A percentile compares a stretch with the other conserved stretches of the same genome.
Evolutionary conservation across 148 eudicot genomes (phyloP).

Genomic region (Rhododendron henanense): DNA sequence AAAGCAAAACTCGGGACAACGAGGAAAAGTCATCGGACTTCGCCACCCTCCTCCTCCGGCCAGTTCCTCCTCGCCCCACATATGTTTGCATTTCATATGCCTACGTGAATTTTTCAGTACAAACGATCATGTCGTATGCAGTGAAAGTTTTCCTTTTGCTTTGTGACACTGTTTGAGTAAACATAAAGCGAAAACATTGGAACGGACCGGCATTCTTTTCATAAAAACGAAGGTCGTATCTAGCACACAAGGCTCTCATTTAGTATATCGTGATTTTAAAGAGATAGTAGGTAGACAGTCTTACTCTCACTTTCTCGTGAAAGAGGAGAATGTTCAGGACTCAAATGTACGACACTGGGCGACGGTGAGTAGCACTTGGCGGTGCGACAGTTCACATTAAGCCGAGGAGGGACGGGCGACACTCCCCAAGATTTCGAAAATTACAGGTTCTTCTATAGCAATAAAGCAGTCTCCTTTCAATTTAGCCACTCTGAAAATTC

Average conservation of each 20-base stretch:
- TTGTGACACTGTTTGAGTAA: background rate
- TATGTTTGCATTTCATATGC: too few species aligned
- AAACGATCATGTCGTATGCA: background rate
- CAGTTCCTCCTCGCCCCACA: background rate
- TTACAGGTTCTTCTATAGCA: too few species aligned
- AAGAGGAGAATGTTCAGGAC: background rate
- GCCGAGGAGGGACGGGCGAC: background rate
- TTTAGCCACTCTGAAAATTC: background rate
- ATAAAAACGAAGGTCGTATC: background rate
- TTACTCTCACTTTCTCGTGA: background rate
- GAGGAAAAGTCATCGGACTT: slow-evolving; percentile 13
- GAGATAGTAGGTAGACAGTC: background rate
- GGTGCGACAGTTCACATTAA: background rate
- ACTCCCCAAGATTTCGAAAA: background rate
- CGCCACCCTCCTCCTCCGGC: slow-evolving; percentile 21
- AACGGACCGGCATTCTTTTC: background rate
- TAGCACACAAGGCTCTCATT: too few species aligned
- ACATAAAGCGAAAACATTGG: background rate
- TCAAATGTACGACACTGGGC: background rate
- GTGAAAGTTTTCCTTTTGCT: background rate
- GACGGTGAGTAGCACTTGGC: background rate
- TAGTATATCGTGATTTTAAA: too few species aligned
- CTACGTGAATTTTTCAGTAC: background rate
- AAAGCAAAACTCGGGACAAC: slow-evolving; percentile 11
- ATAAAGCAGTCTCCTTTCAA: too few species aligned